Evolutionary conservation across 2,329 filamentous ascomycete genomes (phyloP).

Genomic region (Chalara sp.): DNA sequence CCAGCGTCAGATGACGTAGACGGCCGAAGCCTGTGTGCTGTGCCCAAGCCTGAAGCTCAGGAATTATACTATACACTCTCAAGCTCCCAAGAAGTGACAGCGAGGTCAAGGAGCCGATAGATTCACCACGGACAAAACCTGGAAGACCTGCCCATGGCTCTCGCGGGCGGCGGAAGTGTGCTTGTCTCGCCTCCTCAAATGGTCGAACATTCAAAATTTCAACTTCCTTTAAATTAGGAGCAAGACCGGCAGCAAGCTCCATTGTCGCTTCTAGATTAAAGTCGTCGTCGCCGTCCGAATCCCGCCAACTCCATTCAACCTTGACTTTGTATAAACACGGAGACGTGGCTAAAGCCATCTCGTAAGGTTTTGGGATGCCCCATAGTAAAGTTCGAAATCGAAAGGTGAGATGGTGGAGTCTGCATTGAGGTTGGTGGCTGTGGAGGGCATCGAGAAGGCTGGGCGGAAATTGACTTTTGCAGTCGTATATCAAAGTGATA

Average conservation of each 20-base stretch:
- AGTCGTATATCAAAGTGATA: slow-evolving; percentile 6
- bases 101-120: background rate
- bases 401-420: slow-evolving; percentile 8
- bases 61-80: too few relatives aligned
- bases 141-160: slow-evolving; percentile 9
- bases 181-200: slow-evolving; percentile 1
- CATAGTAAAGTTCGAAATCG: slow-evolving; percentile 6
- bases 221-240: slow-evolving; percentile 10
- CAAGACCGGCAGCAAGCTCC: slow-evolving; percentile 7
- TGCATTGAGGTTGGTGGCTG: slow-evolving; percentile 7
- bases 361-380: slow-evolving; percentile 5
- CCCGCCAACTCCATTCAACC: slow-evolving; percentile 3
- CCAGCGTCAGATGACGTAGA: too few relatives aligned
- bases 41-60: too few relatives aligned
- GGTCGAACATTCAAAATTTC: slow-evolving; percentile 4
- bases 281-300: slow-evolving; percentile 5
- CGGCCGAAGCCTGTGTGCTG: too few relatives aligned
- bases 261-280: slow-evolving; percentile 8
- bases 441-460: slow-evolving; percentile 6
- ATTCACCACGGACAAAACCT: slow-evolving; percentile 2
- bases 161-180: slow-evolving; percentile 1
- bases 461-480: slow-evolving; percentile 8
- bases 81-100: too few relatives aligned
- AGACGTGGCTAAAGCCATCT: slow-evolving; percentile 6
- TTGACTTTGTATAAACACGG: slow-evolving; percentile 9